phyloP scores from a whole-genome alignment of 257 asterid species.

The Paraleonurus japonicus region DNA sequence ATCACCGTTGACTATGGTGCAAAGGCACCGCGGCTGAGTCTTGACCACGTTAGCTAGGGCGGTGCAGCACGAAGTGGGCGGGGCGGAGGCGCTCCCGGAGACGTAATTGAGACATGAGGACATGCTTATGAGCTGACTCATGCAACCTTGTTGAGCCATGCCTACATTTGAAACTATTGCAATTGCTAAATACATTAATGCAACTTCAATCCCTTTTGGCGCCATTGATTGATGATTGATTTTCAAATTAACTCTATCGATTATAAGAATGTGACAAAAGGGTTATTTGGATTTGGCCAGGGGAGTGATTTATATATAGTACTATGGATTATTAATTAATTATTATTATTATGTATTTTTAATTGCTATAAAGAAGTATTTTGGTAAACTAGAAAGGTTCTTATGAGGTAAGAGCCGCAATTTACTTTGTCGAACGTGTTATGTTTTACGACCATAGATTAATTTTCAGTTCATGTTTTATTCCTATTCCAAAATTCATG shows the following conservation, averaged over 20 bases:
- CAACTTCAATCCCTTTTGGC: conserved; percentile 27
- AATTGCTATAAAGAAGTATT: neutral
- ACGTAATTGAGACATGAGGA: conserved; percentile 67
- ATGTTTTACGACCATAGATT: neutral
- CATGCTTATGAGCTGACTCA: conserved; percentile 49
- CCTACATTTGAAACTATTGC: conserved; percentile 20
- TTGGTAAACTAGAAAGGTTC: conserved; percentile 48
- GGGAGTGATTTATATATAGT: conserved; percentile 26
- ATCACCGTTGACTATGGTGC: conserved; percentile 50
- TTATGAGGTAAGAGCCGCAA: conserved; percentile 43
- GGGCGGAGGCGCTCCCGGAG: conserved; percentile 48
- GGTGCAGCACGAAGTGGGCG: conserved; percentile 57
- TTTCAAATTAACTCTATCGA: neutral
- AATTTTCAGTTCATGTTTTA: neutral
- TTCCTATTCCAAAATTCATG: no score
- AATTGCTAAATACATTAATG: conserved; percentile 2
- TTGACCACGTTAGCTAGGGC: conserved; percentile 51
- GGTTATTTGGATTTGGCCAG: neutral
- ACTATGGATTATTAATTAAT: neutral
- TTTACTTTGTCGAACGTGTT: conserved; percentile 34
- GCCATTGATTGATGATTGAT: conserved; percentile 39
- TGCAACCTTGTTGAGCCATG: conserved; percentile 63
- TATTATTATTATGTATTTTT: neutral
- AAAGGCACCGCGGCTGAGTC: conserved; percentile 64
- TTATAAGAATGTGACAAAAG: neutral